These are phyloP conservation scores for Rosa lucieae DNA, from an alignment of 306 rosid species.

Conservation along the genomic window DNA sequence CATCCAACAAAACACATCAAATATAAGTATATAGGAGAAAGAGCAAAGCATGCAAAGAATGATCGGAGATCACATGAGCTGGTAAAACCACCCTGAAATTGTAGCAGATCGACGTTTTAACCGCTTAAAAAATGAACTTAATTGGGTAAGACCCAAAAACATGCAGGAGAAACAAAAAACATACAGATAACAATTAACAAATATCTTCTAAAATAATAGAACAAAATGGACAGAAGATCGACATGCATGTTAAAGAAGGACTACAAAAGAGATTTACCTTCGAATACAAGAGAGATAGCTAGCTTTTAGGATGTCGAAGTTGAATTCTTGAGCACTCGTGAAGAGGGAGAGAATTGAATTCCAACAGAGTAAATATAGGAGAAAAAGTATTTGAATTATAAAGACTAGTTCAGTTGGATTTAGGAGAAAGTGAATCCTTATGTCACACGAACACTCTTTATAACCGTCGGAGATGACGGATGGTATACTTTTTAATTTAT, in stretches of 20 bases:
- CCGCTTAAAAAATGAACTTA: background rate
- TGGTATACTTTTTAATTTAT: background rate
- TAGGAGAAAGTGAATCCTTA: background rate
- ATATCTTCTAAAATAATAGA: too few relatives aligned
- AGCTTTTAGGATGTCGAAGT: background rate
- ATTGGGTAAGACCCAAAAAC: background rate
- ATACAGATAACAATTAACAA: too few relatives aligned
- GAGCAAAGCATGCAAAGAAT: conserved; percentile 11
- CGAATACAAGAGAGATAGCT: background rate
- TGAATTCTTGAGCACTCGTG: background rate
- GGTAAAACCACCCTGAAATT: background rate
- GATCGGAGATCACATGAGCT: background rate
- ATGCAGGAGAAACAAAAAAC: background rate
- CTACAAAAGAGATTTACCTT: conserved; percentile 11
- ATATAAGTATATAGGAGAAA: background rate
- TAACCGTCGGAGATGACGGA: background rate
- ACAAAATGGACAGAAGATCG: background rate
- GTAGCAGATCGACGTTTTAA: background rate
- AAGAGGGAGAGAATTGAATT: background rate
- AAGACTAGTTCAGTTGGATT: background rate
- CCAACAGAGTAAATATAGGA: background rate
- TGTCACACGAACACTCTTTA: background rate
- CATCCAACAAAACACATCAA: background rate
- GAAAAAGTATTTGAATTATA: background rate
- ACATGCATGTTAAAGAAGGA: background rate